Percentiles rank a stretch among this genome's conserved stretches.
phyloP scores from a whole-genome alignment of 2,329 filamentous ascomycete genomes.

The Lasiodiplodia theobromae region DNA sequence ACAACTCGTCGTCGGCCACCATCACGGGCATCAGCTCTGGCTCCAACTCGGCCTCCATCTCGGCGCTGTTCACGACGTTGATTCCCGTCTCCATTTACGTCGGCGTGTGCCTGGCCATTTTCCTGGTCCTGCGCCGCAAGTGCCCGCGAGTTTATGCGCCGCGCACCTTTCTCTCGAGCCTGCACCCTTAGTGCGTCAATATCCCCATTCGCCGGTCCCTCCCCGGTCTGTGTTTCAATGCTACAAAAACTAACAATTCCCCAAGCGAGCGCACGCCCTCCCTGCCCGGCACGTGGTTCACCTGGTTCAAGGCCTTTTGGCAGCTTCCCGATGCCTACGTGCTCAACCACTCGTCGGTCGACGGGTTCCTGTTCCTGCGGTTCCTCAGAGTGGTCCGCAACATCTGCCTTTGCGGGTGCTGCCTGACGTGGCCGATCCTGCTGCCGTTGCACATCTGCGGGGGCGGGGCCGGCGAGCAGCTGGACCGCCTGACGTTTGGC shows the following conservation, averaged over 20 bases:
- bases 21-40: conserved; percentile 45
- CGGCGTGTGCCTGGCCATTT: conserved; percentile 58
- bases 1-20: conserved; percentile 51
- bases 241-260: no score
- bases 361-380: conserved; percentile 88
- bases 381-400: conserved; percentile 81
- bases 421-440: conserved; percentile 86
- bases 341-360: conserved; percentile 88
- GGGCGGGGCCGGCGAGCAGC: conserved; percentile 66
- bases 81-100: conserved; percentile 61
- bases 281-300: conserved; percentile 33
- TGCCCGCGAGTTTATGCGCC: conserved; percentile 64
- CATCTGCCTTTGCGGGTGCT: conserved; percentile 82
- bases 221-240: no score
- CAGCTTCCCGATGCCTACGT: conserved; percentile 75
- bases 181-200: conserved; percentile 13
- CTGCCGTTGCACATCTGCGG: conserved; percentile 91
- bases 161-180: conserved; percentile 39
- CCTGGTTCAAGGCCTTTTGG: conserved; percentile 57
- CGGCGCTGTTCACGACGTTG: conserved; percentile 59
- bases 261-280: not conserved
- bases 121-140: conserved; percentile 59
- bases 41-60: conserved; percentile 43
- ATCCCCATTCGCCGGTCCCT: no score
- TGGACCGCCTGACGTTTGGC: conserved; percentile 80